These are phyloP conservation scores for Cutaneotrichosporon sp. DNA, from an alignment of 1,284 basidiomycete species.

Conservation along the genomic window DNA sequence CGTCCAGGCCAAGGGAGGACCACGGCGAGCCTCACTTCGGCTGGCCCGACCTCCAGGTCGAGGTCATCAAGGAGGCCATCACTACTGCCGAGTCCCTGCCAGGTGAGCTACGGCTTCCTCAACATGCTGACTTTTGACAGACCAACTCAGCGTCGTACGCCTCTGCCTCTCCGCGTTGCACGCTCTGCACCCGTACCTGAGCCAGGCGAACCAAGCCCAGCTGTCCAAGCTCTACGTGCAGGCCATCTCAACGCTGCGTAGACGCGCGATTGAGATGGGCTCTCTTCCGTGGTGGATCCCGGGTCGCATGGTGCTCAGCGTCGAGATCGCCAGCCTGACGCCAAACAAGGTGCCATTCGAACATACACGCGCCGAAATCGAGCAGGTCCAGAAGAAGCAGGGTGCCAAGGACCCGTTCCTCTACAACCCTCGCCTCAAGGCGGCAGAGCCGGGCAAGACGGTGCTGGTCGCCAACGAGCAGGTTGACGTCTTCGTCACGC, in stretches of 20 bases:
- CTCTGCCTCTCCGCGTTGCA: constrained; percentile 67
- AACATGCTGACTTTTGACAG: constrained; percentile 8
- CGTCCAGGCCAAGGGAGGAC: constrained; percentile 16
- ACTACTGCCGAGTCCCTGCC: constrained; percentile 87
- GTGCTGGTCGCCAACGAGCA: constrained; percentile 79
- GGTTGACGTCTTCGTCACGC: constrained; percentile 77
- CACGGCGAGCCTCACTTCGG: constrained; percentile 60
- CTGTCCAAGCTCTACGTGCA: constrained; percentile 69
- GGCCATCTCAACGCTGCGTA: constrained; percentile 69
- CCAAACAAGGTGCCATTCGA: constrained; percentile 70
- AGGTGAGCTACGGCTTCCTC: constrained; percentile 59
- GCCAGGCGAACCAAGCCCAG: constrained; percentile 71
- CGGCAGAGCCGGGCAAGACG: constrained; percentile 60
- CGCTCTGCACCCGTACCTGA: constrained; percentile 65
- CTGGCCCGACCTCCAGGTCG: constrained; percentile 91
- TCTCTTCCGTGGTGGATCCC: constrained; percentile 76
- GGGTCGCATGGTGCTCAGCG: constrained; percentile 71
- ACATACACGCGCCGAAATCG: constrained; percentile 56
- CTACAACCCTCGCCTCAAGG: constrained; percentile 73
- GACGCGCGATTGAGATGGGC: constrained; percentile 68
- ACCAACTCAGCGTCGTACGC: constrained; percentile 36
- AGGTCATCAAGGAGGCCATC: constrained; percentile 85
- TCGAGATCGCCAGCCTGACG: constrained; percentile 76
- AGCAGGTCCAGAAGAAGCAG: neutral
- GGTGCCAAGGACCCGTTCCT: constrained; percentile 72